Evolutionary conservation across 257 asterid species (phyloP).

Genomic region (Solanum gandarillasii): DNA sequence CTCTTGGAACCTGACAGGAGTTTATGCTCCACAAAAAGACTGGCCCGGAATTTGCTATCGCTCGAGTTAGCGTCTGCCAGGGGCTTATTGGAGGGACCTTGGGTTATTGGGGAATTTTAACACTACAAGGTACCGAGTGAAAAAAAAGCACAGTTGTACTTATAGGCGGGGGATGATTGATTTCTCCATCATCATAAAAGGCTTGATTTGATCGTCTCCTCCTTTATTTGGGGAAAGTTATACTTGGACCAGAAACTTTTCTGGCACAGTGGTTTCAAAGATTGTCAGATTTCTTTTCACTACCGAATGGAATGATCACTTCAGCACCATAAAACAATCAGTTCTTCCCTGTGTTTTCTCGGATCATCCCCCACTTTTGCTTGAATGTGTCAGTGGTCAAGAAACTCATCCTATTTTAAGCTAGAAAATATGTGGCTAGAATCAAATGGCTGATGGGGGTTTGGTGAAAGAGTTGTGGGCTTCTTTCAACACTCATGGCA

Average conservation of each 20-base stretch:
- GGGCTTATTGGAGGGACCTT: not conserved
- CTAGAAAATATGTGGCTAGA: not conserved
- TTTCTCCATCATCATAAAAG: too few species aligned
- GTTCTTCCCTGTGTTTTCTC: not conserved
- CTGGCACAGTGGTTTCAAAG: too few species aligned
- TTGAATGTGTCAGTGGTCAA: not conserved
- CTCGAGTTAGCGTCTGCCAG: not conserved
- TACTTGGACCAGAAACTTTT: too few species aligned
- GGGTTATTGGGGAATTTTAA: not conserved
- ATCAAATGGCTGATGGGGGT: not conserved
- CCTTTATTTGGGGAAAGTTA: too few species aligned
- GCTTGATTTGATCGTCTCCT: too few species aligned
- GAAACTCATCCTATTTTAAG: not conserved
- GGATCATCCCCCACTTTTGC: not conserved
- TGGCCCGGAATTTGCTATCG: not conserved
- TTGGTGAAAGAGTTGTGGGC: not conserved
- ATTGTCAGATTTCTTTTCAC: too few species aligned
- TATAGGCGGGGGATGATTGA: too few species aligned
- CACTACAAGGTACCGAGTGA: too few species aligned
- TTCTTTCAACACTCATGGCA: not conserved
- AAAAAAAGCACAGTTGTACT: too few species aligned
- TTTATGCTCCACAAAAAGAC: not conserved
- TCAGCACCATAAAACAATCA: too few species aligned
- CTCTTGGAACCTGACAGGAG: not conserved
- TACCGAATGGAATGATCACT: too few species aligned